Evolutionary conservation across 169 alveolate genomes (phyloP).

Genomic region (Miamiensis avidus): DNA sequence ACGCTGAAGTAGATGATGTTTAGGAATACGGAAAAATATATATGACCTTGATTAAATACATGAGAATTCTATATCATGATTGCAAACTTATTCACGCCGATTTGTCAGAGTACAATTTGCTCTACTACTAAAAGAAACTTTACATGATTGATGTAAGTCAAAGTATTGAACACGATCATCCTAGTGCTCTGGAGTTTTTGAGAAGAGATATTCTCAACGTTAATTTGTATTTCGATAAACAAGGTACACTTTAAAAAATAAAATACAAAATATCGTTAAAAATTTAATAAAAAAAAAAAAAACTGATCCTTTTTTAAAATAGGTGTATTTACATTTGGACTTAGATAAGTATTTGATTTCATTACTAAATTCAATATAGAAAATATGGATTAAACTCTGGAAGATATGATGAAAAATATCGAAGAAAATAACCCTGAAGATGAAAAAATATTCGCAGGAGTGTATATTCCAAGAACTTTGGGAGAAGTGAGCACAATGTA

Average conservation of each 20-base stretch:
- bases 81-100: conserved; percentile 99
- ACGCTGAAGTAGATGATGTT: conserved; percentile 71
- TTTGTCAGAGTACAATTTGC: conserved; percentile 96
- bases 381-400: conserved; percentile 37
- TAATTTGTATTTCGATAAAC: conserved; percentile 92
- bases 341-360: conserved; percentile 75
- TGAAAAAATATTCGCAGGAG: conserved; percentile 59
- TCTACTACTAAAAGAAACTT: conserved; percentile 80
- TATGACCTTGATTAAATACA: conserved; percentile 83
- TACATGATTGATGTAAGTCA: conserved; percentile 98
- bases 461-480: conserved; percentile 71
- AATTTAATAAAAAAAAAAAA: too few species aligned
- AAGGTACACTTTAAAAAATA: too few species aligned
- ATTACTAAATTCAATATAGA: conserved; percentile 59
- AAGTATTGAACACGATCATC: conserved; percentile 98
- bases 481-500: conserved; percentile 55
- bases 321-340: conserved; percentile 65
- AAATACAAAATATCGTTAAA: too few species aligned
- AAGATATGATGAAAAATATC: conserved; percentile 30
- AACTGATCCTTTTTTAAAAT: too few species aligned
- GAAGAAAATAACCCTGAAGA: conserved; percentile 38
- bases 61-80: conserved; percentile 91
- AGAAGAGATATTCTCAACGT: conserved; percentile 97
- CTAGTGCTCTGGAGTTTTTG: conserved; percentile 96
- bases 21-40: conserved; percentile 79